These are phyloP conservation scores for Tetrahymena malaccensis DNA, from an alignment of 73 alveolate species.

Conservation along the genomic window DNA sequence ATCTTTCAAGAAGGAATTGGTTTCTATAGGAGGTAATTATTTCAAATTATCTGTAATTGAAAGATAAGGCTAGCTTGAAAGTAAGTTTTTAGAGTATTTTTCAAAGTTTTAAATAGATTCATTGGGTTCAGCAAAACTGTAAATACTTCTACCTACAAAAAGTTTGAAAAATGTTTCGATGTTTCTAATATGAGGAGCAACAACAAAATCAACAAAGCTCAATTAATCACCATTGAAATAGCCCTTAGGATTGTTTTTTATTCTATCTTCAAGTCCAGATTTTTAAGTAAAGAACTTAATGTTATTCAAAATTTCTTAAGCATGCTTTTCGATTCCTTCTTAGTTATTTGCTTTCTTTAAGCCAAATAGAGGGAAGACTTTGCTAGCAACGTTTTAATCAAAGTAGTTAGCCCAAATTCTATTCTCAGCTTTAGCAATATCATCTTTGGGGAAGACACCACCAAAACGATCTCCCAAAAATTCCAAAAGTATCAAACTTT, in stretches of 20 bases:
- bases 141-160: background rate
- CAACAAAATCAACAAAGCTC: background rate
- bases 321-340: background rate
- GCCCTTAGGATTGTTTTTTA: background rate
- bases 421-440: background rate
- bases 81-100: background rate
- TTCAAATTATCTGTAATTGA: background rate
- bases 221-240: background rate
- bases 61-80: background rate
- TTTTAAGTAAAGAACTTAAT: background rate
- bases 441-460: background rate
- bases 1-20: background rate
- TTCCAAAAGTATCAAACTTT: background rate
- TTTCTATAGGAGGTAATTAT: background rate
- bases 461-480: background rate
- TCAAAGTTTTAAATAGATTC: background rate
- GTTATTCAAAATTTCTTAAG: background rate
- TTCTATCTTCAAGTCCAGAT: background rate
- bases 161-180: background rate
- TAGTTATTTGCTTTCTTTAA: background rate
- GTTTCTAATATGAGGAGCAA: background rate
- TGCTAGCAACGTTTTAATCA: background rate
- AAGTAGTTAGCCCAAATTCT: background rate
- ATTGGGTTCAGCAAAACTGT: background rate
- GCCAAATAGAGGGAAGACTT: background rate